Conservation (phyloP, 2,329 filamentous ascomycete species). For the Penicillium psychrosexuale region DNA sequence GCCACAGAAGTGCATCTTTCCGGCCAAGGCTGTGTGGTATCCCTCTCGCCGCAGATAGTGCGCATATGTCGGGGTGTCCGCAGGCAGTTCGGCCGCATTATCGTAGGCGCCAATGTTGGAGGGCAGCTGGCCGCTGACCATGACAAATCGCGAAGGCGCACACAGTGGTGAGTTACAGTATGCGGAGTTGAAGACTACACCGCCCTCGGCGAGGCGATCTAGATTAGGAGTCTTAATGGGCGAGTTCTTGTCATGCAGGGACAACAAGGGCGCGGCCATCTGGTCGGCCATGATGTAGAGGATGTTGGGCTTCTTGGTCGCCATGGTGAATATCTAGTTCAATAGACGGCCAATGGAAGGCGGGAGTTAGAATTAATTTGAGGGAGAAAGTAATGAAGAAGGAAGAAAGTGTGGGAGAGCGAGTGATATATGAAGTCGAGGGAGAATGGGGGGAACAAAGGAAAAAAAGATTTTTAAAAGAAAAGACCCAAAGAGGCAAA, state of each 20-base stretch:
- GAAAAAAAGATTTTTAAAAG: not conserved
- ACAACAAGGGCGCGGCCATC: slow-evolving; percentile 82
- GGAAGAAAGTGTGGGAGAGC: slow-evolving; percentile 3
- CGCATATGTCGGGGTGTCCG: slow-evolving; percentile 85
- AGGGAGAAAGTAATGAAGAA: slow-evolving; percentile 1
- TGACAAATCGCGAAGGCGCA: slow-evolving; percentile 87
- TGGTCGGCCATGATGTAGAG: slow-evolving; percentile 97
- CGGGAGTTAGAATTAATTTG: not conserved
- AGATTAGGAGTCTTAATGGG: slow-evolving; percentile 91
- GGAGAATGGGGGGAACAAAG: slow-evolving; percentile 17
- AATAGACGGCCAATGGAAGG: not conserved
- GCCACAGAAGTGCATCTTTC: slow-evolving; percentile 97
- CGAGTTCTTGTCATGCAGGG: slow-evolving; percentile 85
- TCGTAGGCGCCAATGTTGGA: slow-evolving; percentile 91
- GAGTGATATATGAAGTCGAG: slow-evolving; percentile 18
- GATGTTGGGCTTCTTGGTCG: slow-evolving; percentile 64
- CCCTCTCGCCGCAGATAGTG: slow-evolving; percentile 82
- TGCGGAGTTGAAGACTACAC: slow-evolving; percentile 88
- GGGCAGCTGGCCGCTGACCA: slow-evolving; percentile 88
- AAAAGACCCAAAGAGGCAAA: slow-evolving; percentile 1
- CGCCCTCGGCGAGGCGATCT: slow-evolving; percentile 73
- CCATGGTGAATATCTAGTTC: slow-evolving; percentile 26
- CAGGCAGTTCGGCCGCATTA: slow-evolving; percentile 79
- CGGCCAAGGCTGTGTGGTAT: slow-evolving; percentile 86
- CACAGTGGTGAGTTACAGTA: slow-evolving; percentile 94